Evolutionary conservation across 257 asterid species (phyloP).

Genomic region (Eustoma russellianum): DNA sequence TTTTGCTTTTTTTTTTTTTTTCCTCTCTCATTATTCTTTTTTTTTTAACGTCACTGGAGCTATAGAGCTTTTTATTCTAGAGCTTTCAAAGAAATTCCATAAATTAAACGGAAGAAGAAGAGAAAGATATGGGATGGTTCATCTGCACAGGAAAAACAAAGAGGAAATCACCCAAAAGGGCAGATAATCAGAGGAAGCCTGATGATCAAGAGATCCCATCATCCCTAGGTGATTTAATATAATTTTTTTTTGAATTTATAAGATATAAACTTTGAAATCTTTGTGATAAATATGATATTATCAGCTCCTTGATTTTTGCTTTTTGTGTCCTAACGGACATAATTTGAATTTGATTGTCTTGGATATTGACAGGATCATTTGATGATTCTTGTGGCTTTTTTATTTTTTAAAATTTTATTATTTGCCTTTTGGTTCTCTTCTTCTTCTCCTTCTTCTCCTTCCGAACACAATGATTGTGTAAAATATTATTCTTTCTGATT

Average conservation of each 20-base stretch:
- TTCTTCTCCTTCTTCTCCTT: too few relatives aligned
- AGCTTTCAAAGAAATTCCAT: not conserved
- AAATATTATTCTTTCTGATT: not conserved
- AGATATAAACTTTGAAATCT: not conserved
- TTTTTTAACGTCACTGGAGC: not conserved
- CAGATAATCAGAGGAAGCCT: constrained; percentile 26
- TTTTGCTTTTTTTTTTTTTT: constrained; percentile 21
- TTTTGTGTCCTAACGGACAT: too few relatives aligned
- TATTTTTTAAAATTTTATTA: too few relatives aligned
- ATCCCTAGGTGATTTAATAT: constrained; percentile 26
- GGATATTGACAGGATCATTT: too few relatives aligned
- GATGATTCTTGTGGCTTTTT: not conserved
- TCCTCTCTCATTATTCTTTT: constrained; percentile 6
- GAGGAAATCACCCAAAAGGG: constrained; percentile 33
- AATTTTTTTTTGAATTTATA: not conserved
- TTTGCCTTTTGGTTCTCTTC: not conserved
- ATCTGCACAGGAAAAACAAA: constrained; percentile 56
- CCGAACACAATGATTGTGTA: too few relatives aligned
- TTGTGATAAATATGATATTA: too few relatives aligned
- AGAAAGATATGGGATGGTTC: constrained; percentile 57
- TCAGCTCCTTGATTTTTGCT: too few relatives aligned
- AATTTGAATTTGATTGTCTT: too few relatives aligned
- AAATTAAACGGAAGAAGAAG: not conserved
- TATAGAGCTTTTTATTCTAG: not conserved
- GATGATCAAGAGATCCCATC: constrained; percentile 64